Conservation (phyloP, 73 alveolate genomes). For the Paramecium tetraurelia region DNA sequence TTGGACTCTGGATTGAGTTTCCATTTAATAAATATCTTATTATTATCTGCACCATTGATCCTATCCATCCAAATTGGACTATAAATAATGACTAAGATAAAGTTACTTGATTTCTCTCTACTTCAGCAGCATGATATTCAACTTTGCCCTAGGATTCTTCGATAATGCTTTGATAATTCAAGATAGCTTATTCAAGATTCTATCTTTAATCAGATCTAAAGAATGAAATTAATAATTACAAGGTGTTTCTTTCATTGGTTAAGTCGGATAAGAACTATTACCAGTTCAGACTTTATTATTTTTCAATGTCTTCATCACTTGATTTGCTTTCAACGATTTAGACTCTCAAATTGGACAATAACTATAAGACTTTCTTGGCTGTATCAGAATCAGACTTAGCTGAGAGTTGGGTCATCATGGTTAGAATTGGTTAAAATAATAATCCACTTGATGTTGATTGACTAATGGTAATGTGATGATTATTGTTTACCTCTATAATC, state of each 20-base stretch:
- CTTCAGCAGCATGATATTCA: constrained; percentile 42
- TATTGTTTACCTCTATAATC: background rate
- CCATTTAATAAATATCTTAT: constrained; percentile 45
- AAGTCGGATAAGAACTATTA: constrained; percentile 34
- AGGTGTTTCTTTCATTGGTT: constrained; percentile 34
- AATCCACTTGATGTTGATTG: background rate
- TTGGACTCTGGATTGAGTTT: constrained; percentile 20
- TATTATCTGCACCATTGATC: constrained; percentile 53
- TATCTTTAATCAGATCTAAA: constrained; percentile 39
- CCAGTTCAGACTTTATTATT: constrained; percentile 17
- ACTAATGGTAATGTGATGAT: background rate
- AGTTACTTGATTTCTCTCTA: constrained; percentile 30
- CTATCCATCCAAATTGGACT: constrained; percentile 34
- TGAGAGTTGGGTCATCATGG: constrained; percentile 34
- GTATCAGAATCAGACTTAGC: constrained; percentile 3
- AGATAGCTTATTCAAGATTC: constrained; percentile 25
- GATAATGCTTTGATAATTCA: constrained; percentile 27
- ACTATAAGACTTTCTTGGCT: constrained; percentile 17
- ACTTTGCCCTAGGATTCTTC: constrained; percentile 47
- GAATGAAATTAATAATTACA: background rate
- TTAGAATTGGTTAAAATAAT: constrained; percentile 25
- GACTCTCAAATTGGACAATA: constrained; percentile 46
- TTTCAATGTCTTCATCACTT: constrained; percentile 38
- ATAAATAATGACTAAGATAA: background rate
- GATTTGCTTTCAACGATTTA: constrained; percentile 40